phyloP scores from a whole-genome alignment of 1,139 yeast species.

The Yamadazyma aaseri region DNA sequence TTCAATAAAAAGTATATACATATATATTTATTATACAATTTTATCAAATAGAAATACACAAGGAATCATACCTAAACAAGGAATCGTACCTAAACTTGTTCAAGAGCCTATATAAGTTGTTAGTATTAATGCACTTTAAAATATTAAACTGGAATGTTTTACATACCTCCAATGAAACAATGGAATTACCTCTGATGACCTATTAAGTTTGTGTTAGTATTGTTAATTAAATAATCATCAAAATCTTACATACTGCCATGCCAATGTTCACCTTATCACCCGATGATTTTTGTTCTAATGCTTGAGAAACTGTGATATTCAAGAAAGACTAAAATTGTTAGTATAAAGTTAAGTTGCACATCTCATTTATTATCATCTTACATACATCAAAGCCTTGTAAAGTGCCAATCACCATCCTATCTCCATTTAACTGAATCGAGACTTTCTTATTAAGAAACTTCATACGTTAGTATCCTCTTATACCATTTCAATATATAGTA shows the following conservation, averaged over 20 bases:
- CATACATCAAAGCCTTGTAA: slow-evolving; percentile 75
- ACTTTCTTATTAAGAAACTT: slow-evolving; percentile 78
- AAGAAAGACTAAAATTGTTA: slow-evolving; percentile 49
- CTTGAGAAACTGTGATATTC: slow-evolving; percentile 72
- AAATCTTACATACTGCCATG: slow-evolving; percentile 39
- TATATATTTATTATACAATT: neutral
- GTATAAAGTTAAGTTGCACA: no score
- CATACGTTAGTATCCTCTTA: slow-evolving; percentile 20
- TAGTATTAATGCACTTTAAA: slow-evolving; percentile 21
- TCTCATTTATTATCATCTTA: slow-evolving; percentile 10
- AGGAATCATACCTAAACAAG: neutral
- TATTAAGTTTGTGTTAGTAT: slow-evolving; percentile 31
- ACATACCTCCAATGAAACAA: slow-evolving; percentile 56
- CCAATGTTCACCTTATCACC: slow-evolving; percentile 58
- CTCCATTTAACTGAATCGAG: slow-evolving; percentile 68
- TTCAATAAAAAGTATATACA: slow-evolving; percentile 10
- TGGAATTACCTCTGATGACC: slow-evolving; percentile 62
- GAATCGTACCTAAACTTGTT: slow-evolving; percentile 20
- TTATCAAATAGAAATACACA: neutral
- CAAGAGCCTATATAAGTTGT: slow-evolving; percentile 32
- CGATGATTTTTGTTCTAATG: slow-evolving; percentile 56
- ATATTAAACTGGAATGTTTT: slow-evolving; percentile 2
- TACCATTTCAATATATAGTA: neutral
- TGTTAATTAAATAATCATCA: neutral
- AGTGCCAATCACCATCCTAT: slow-evolving; percentile 69